Percentiles rank a stretch among this genome's conserved stretches.
phyloP scores from a whole-genome alignment of 139 green algal genomes.

The Astrephomene gubernaculifera region DNA sequence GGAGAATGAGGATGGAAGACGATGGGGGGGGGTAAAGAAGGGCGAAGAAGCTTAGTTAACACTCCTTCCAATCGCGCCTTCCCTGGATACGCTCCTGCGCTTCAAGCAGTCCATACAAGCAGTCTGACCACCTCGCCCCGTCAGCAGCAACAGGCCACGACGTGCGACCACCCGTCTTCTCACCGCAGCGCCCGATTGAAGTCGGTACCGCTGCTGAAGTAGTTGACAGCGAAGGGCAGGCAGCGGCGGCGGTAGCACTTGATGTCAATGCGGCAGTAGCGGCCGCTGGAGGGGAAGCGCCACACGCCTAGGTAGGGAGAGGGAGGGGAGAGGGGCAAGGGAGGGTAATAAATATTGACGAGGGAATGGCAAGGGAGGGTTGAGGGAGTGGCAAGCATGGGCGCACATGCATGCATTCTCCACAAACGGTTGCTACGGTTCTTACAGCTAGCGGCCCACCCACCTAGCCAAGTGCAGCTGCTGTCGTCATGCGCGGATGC shows the following conservation, averaged over 20 bases:
- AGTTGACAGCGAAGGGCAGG: slow-evolving; percentile 58
- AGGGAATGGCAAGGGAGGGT: too few relatives aligned
- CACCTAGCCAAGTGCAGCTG: background rate
- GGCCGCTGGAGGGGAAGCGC: slow-evolving; percentile 27
- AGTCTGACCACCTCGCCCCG: background rate
- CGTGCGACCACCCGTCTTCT: background rate
- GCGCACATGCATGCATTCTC: too few relatives aligned
- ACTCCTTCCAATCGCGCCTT: background rate
- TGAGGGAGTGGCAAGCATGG: too few relatives aligned
- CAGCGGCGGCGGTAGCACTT: slow-evolving; percentile 61
- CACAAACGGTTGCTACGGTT: too few relatives aligned
- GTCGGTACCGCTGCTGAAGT: slow-evolving; percentile 53
- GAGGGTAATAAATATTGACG: too few relatives aligned
- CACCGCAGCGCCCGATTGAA: slow-evolving; percentile 57
- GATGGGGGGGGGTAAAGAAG: too few relatives aligned
- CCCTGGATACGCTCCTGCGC: too few relatives aligned
- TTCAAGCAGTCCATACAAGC: background rate
- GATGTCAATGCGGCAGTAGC: slow-evolving; percentile 69
- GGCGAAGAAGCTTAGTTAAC: background rate
- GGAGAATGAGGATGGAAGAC: background rate
- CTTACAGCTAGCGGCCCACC: too few relatives aligned
- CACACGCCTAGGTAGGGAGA: too few relatives aligned
- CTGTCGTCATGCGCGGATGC: too few relatives aligned
- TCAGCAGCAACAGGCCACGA: background rate
- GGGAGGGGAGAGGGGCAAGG: slow-evolving; percentile 2